Percentiles rank a stretch among this genome's conserved stretches.
These are phyloP conservation scores for Xylariaceae sp. DNA, from an alignment of 2,329 filamentous ascomycete species.

Conservation along the genomic window DNA sequence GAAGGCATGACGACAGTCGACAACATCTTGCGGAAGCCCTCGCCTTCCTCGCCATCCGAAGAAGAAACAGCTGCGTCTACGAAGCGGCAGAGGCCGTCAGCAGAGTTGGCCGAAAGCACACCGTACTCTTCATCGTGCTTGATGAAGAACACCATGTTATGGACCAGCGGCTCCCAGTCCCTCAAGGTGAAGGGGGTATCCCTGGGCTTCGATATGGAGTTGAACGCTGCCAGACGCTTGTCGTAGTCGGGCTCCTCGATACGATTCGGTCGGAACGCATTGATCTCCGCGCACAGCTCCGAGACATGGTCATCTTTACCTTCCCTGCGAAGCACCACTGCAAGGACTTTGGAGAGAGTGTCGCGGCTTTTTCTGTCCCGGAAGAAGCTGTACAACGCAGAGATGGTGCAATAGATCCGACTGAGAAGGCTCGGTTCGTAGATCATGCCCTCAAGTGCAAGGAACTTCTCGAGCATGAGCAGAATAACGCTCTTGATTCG, in stretches of 20 bases:
- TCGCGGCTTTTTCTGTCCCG: conserved; percentile 72
- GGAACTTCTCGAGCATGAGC: conserved; percentile 73
- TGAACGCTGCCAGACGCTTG: conserved; percentile 71
- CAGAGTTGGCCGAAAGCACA: conserved; percentile 73
- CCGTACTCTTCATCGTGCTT: conserved; percentile 83
- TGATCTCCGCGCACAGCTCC: conserved; percentile 69
- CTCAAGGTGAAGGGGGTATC: conserved; percentile 55
- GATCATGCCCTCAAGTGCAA: conserved; percentile 57
- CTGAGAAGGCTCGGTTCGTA: conserved; percentile 53
- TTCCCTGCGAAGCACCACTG: conserved; percentile 63
- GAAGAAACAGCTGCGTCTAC: conserved; percentile 57
- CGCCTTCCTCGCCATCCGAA: conserved; percentile 36
- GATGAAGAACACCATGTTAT: conserved; percentile 86
- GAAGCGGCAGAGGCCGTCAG: conserved; percentile 73
- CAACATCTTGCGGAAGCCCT: conserved; percentile 54
- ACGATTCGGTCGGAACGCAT: conserved; percentile 66
- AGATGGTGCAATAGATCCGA: conserved; percentile 67
- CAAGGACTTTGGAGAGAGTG: conserved; percentile 66
- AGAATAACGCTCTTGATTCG: conserved; percentile 78
- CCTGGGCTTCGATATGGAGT: conserved; percentile 59
- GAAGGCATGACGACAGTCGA: conserved; percentile 64
- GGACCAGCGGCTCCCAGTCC: conserved; percentile 83
- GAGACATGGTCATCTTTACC: conserved; percentile 57
- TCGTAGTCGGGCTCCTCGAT: conserved; percentile 89
- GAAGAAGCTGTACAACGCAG: conserved; percentile 85